phyloP scores from a whole-genome alignment of 495 filamentous ascomycete genomes.

The Trichoderma virens region DNA sequence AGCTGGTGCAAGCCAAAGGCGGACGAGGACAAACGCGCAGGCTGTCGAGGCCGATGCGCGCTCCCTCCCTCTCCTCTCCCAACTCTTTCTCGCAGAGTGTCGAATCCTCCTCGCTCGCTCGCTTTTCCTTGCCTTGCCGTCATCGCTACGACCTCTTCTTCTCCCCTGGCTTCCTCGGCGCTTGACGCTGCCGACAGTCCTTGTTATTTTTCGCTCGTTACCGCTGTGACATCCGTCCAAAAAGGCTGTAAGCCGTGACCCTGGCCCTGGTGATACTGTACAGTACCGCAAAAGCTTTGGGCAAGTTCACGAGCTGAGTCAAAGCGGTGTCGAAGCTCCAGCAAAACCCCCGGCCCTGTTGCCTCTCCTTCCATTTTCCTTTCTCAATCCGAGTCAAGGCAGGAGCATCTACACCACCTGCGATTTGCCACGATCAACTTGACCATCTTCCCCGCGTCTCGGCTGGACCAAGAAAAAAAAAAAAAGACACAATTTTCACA shows the following conservation, averaged over 20 bases:
- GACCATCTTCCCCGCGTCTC: not conserved
- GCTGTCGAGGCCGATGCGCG: not conserved
- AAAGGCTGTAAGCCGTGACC: slow-evolving; percentile 2
- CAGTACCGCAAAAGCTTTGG: not conserved
- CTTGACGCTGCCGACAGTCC: slow-evolving; percentile 8
- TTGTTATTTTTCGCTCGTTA: not conserved
- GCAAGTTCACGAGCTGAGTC: slow-evolving; percentile 8
- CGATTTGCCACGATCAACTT: not conserved
- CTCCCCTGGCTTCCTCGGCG: not conserved
- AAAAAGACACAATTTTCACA: not conserved
- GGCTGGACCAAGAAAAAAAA: not conserved
- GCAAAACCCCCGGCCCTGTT: not conserved
- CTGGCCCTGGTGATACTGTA: slow-evolving; percentile 9
- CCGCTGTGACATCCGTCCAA: not conserved
- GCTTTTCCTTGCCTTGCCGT: not conserved
- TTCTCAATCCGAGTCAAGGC: not conserved
- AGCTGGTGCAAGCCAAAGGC: not conserved
- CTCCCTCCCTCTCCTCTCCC: not conserved
- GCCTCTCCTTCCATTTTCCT: not conserved
- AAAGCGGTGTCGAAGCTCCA: slow-evolving; percentile 8
- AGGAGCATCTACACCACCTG: not conserved
- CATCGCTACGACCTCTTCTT: not conserved
- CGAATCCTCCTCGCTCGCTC: not conserved
- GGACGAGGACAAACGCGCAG: not conserved
- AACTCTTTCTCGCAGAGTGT: not conserved